A percentile compares a stretch with the other conserved stretches of the same genome.
These are phyloP conservation scores for Cercospora zeae-maydis DNA, from an alignment of 2,329 filamentous ascomycete genomes.

Conservation along the genomic window DNA sequence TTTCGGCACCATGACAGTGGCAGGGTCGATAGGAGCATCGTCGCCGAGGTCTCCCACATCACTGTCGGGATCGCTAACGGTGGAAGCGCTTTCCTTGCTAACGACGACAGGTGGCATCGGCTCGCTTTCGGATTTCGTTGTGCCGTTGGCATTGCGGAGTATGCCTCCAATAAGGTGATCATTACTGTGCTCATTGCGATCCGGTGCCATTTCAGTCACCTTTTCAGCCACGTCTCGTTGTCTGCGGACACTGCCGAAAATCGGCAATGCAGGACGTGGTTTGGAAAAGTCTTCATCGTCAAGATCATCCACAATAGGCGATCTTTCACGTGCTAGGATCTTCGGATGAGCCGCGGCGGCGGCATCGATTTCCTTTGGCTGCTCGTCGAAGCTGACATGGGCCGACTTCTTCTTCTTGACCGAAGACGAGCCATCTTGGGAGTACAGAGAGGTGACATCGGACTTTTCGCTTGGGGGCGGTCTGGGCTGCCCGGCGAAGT, in stretches of 20 bases:
- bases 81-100: slow-evolving; percentile 63
- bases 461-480: slow-evolving; percentile 53
- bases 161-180: slow-evolving; percentile 59
- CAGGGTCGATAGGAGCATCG: slow-evolving; percentile 4
- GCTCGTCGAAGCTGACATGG: slow-evolving; percentile 75
- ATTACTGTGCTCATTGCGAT: slow-evolving; percentile 52
- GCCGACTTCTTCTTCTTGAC: slow-evolving; percentile 60
- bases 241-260: slow-evolving; percentile 65
- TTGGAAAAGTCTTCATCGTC: slow-evolving; percentile 67
- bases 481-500: slow-evolving; percentile 46
- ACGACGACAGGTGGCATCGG: slow-evolving; percentile 69
- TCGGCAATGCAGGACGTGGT: slow-evolving; percentile 69
- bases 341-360: slow-evolving; percentile 45
- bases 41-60: slow-evolving; percentile 9
- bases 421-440: slow-evolving; percentile 35
- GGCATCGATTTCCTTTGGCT: slow-evolving; percentile 37
- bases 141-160: slow-evolving; percentile 50
- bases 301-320: slow-evolving; percentile 36
- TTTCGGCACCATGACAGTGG: slow-evolving; percentile 14
- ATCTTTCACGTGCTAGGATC: slow-evolving; percentile 23
- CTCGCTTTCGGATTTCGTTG: slow-evolving; percentile 48
- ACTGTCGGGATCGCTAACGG: slow-evolving; percentile 47
- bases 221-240: slow-evolving; percentile 50
- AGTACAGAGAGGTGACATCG: slow-evolving; percentile 50
- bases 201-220: slow-evolving; percentile 45